Percentiles rank a stretch among this genome's conserved stretches.
Conservation (phyloP, 345 rosid species). For the Eucalyptus microcorys region DNA sequence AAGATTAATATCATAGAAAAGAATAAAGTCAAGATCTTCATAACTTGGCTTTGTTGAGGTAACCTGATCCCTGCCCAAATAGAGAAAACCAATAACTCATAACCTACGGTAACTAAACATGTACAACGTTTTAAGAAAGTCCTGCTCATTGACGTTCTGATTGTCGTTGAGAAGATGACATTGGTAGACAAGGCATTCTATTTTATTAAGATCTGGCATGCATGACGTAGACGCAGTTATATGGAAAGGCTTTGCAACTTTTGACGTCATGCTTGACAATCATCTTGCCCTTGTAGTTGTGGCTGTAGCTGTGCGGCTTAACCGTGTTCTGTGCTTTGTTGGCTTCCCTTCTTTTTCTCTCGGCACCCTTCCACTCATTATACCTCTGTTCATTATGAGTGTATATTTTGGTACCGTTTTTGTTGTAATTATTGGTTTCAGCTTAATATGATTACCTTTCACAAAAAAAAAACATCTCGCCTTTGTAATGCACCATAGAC, state of each 20-base stretch:
- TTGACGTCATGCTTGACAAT: neutral
- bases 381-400: no score
- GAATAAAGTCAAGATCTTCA: neutral
- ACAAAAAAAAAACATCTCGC: no score
- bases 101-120: neutral
- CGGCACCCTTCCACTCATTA: no score
- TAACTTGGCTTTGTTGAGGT: neutral
- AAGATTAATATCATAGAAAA: neutral
- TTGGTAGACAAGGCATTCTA: neutral
- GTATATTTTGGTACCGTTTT: no score
- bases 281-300: neutral
- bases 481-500: neutral
- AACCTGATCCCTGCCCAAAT: neutral
- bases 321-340: no score
- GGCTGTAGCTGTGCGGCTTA: no score
- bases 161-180: neutral
- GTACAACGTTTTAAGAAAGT: neutral
- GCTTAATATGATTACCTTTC: no score
- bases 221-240: neutral
- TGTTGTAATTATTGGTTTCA: no score
- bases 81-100: neutral
- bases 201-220: neutral
- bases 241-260: neutral
- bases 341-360: no score
- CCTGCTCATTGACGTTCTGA: neutral